Base-by-base conservation (phyloP, 2,329 filamentous ascomycete genomes). In the Grosmannia clavigera region DNA sequence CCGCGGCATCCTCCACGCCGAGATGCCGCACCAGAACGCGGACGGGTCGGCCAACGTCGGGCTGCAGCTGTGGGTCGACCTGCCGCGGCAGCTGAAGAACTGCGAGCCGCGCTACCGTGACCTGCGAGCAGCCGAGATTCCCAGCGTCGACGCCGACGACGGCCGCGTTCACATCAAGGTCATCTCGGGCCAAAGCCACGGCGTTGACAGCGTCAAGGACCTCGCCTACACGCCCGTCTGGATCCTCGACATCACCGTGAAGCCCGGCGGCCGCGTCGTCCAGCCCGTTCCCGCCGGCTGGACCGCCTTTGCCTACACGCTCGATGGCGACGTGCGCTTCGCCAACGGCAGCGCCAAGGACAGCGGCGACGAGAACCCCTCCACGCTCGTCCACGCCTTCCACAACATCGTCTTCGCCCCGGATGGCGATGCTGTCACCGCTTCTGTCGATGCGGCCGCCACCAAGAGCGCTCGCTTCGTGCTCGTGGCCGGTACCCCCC, bases 201-300 rank as follows among this genome's bases (percentile, higher is more conserved):
- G 90, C 53, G 82, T 94, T 58, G 92, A 96, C 69, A 90, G 86
- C 16, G 82, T 96, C 58, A 85, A 92, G 70, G 92, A 97, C 69
- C 78, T 97, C 53, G 92, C 92, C 16, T 78, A 97, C 73, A 97
- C 92, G 1, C 94, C 94, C 0, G 91, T 97, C n/a, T 97, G 92
- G 92, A 79, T 96, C 63, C 78, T 97, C 53, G 92, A 97, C 70
- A 77, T 96, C 58, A 84, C 82, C 25, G 82, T 97, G 58, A 75
- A 83, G 67, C 91, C 92, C 0, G 92, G 92, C 58, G 91, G 89
- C 55, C 83, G 78, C 61, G 77, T 97, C 65, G 79, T 77, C 27
- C 92, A 97, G 75, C 73, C 81, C 5, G 70, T 97, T 3, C 92
- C 92, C 0, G 74, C 78, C 63, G 86, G 85, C 33, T 97, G 91